Evolutionary conservation across 306 rosid genomes (phyloP).

Genomic region (Vachellia pachyceras): DNA sequence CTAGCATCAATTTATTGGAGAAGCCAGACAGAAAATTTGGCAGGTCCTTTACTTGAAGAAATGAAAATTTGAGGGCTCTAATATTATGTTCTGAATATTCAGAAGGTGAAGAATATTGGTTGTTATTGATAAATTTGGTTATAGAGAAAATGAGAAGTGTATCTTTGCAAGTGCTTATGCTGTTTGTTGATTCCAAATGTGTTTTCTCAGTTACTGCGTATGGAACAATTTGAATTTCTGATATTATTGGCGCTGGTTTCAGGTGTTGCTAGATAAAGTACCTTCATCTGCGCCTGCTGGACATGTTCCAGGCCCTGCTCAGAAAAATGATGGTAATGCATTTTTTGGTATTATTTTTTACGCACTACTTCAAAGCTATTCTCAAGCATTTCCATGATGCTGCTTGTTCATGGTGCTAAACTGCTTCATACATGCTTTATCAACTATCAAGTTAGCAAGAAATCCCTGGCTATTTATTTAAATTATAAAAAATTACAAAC

Average conservation of each 20-base stretch:
- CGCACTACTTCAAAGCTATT: background rate
- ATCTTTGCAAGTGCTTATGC: background rate
- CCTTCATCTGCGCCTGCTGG: slow-evolving; percentile 46
- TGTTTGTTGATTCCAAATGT: background rate
- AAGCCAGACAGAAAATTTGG: slow-evolving; percentile 5
- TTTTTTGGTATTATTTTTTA: slow-evolving; percentile 24
- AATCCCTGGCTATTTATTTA: slow-evolving; percentile 8
- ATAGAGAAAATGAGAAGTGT: background rate
- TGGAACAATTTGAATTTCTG: background rate
- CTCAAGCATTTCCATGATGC: slow-evolving; percentile 31
- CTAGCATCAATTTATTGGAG: slow-evolving; percentile 19
- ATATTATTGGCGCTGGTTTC: slow-evolving; percentile 35
- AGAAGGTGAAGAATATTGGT: background rate
- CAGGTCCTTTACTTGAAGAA: background rate
- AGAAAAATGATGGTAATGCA: slow-evolving; percentile 43
- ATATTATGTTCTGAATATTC: background rate
- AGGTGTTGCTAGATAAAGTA: slow-evolving; percentile 71
- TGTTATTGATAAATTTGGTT: background rate
- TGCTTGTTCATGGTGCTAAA: slow-evolving; percentile 18
- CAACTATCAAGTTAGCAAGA: slow-evolving; percentile 1
- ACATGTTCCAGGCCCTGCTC: slow-evolving; percentile 43
- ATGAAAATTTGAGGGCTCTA: background rate
- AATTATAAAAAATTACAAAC: slow-evolving; percentile 16
- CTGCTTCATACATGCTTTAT: background rate
- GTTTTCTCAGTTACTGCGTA: background rate